Evolutionary conservation across 2,329 filamentous ascomycete genomes (phyloP).

Genomic region (Fusarium sp.): DNA sequence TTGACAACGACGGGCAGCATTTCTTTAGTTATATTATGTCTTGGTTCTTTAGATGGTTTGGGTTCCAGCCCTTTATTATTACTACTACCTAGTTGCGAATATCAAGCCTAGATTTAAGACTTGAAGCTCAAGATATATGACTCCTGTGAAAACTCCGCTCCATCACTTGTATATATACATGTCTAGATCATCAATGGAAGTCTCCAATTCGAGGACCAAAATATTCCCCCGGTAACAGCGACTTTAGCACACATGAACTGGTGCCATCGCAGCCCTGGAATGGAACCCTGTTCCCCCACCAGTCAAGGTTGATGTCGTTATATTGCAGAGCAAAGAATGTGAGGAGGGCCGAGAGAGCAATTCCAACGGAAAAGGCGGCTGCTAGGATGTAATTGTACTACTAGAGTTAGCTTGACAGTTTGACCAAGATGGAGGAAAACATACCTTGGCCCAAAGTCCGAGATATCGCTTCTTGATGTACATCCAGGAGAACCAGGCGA

Average conservation of each 20-base stretch:
- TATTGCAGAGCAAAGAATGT: slow-evolving; percentile 62
- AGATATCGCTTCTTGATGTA: slow-evolving; percentile 59
- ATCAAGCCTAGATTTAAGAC: neutral
- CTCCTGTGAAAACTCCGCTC: neutral
- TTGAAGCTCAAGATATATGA: neutral
- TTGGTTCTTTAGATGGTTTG: no score
- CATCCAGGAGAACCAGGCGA: slow-evolving; percentile 61
- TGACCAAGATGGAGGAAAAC: neutral
- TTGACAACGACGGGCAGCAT: neutral
- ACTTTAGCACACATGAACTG: slow-evolving; percentile 35
- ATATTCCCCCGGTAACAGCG: slow-evolving; percentile 44
- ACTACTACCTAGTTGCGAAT: neutral
- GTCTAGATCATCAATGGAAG: slow-evolving; percentile 11
- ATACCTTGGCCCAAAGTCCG: slow-evolving; percentile 60
- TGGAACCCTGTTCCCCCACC: slow-evolving; percentile 58
- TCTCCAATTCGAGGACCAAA: slow-evolving; percentile 46
- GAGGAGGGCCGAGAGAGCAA: slow-evolving; percentile 60
- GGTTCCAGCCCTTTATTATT: neutral
- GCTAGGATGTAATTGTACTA: slow-evolving; percentile 62
- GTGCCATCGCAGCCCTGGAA: slow-evolving; percentile 45
- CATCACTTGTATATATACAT: neutral
- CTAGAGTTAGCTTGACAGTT: slow-evolving; percentile 24
- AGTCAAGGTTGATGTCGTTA: slow-evolving; percentile 50
- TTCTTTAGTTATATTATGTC: neutral
- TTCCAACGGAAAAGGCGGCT: slow-evolving; percentile 56